Base-by-base conservation (phyloP, 1,139 yeast genomes). In the Yamadazyma triangularis region DNA sequence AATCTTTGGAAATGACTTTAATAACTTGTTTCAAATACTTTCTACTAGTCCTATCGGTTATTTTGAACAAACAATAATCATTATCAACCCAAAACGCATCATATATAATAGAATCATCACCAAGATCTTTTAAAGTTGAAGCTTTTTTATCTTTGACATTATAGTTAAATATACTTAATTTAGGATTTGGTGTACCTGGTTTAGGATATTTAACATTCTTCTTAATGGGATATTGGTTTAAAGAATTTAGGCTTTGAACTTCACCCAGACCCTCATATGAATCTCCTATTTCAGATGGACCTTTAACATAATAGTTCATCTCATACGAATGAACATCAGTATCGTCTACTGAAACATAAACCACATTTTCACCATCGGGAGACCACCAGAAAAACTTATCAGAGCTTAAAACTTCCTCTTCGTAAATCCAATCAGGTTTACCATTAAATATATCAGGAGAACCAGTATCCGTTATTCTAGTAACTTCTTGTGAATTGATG, bases 351-450 rank as follows among this genome's bases (percentile, higher is more conserved):
- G 72, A 67, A 26, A 85, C 67, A 50, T 66, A 91, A 0, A 88
- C 73, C 29, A 91, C 49, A 37, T 67, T 62, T 4, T 73, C 54
- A 39, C 84, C 88, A 44, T 81, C 77, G 0, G 84, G 82, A 10
- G 91, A 70, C 96, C 96, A 91, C 95, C 96, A 91, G 14, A 87
- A 55, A 3, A 93, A 77, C 26, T 61, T 61, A 42, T 82, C 86
- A 4, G 67, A 61, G 0, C 73, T 68, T 4, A 81, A 54, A 1
- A 91, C 88, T 48, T 93, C 98, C 48, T 93, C 98, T 53, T 91
- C 98, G 50, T 91, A 91, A 1, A 91, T 86, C 98, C 98, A 91
- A 48, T 91, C 98, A 0, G 96, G 83, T 39, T 77, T 81, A 0
- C 95, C 99, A 50, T 91, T 87, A 45, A 79, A 75, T n/a, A 86